Evolutionary conservation across 495 filamentous ascomycete species (phyloP).

Genomic region (Hypoxylon crocopeplum): DNA sequence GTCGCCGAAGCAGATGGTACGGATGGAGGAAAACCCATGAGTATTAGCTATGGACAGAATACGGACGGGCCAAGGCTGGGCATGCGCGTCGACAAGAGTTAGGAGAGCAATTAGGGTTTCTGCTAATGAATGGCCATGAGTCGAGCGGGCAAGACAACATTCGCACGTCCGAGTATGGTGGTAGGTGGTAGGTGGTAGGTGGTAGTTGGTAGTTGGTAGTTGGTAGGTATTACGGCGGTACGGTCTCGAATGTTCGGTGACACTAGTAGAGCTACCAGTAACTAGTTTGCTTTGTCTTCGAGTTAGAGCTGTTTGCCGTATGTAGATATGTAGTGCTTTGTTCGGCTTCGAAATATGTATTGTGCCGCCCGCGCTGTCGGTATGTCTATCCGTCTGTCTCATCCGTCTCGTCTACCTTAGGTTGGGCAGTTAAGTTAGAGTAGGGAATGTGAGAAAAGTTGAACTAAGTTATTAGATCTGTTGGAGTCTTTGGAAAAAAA

Average conservation of each 20-base stretch:
- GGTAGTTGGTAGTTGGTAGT: neutral
- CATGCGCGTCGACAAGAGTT: neutral
- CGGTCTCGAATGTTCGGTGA: slow-evolving; percentile 35
- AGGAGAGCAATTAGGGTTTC: slow-evolving; percentile 14
- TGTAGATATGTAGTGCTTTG: neutral
- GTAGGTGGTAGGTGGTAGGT: neutral
- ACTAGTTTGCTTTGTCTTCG: neutral
- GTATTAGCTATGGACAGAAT: slow-evolving; percentile 10
- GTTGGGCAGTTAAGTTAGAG: too few species aligned
- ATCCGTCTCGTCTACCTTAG: too few species aligned
- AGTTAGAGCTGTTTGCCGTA: too few species aligned
- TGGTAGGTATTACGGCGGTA: neutral
- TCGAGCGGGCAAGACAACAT: too few species aligned
- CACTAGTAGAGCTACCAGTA: slow-evolving; percentile 5
- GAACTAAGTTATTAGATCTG: slow-evolving; percentile 23
- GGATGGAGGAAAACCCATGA: slow-evolving; percentile 30
- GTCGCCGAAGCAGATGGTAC: slow-evolving; percentile 33
- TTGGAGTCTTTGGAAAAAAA: slow-evolving; percentile 17
- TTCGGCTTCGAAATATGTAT: too few species aligned
- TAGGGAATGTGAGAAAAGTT: slow-evolving; percentile 6
- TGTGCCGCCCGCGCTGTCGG: too few species aligned
- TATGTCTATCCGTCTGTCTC: too few species aligned
- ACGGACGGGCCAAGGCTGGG: slow-evolving; percentile 6
- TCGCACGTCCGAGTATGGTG: too few species aligned
- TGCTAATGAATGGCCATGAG: slow-evolving; percentile 26